These are phyloP conservation scores for Fusarium dimerum DNA, from an alignment of 2,329 filamentous ascomycete genomes.

Conservation along the genomic window DNA sequence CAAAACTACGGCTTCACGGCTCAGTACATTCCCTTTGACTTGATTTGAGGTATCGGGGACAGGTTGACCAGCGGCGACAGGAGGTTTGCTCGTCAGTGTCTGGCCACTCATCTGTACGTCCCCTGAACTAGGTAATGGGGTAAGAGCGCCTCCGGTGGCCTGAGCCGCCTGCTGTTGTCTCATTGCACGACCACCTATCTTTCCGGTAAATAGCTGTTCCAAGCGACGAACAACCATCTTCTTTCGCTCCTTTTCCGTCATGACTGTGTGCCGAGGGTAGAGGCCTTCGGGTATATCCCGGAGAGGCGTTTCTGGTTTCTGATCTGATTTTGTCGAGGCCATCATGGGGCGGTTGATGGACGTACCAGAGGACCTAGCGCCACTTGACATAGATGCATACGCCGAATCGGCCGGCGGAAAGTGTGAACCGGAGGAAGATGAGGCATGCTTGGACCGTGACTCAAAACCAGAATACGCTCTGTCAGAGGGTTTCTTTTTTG, in stretches of 20 bases:
- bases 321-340: slow-evolving; percentile 42
- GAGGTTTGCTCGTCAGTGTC: no score
- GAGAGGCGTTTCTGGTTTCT: slow-evolving; percentile 68
- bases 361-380: slow-evolving; percentile 45
- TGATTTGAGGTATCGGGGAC: no score
- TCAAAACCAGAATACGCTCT: slow-evolving; percentile 42
- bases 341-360: slow-evolving; percentile 40
- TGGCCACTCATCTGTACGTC: slow-evolving; percentile 20
- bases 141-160: slow-evolving; percentile 9
- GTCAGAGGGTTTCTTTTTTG: slow-evolving; percentile 41
- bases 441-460: slow-evolving; percentile 52
- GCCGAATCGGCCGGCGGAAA: slow-evolving; percentile 61
- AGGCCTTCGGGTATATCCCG: slow-evolving; percentile 72
- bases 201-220: slow-evolving; percentile 82
- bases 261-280: slow-evolving; percentile 58
- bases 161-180: slow-evolving; percentile 25
- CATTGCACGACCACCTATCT: slow-evolving; percentile 47
- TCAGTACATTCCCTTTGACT: no score
- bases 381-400: slow-evolving; percentile 67
- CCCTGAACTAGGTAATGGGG: slow-evolving; percentile 26
- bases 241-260: slow-evolving; percentile 75
- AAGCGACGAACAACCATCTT: slow-evolving; percentile 74
- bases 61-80: no score
- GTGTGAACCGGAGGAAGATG: slow-evolving; percentile 55
- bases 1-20: slow-evolving; percentile 52